Percentiles rank a stretch among this genome's conserved stretches.
These are phyloP conservation scores for Candida methanosorbosa DNA, from an alignment of 805 yeast genomes.

Conservation along the genomic window DNA sequence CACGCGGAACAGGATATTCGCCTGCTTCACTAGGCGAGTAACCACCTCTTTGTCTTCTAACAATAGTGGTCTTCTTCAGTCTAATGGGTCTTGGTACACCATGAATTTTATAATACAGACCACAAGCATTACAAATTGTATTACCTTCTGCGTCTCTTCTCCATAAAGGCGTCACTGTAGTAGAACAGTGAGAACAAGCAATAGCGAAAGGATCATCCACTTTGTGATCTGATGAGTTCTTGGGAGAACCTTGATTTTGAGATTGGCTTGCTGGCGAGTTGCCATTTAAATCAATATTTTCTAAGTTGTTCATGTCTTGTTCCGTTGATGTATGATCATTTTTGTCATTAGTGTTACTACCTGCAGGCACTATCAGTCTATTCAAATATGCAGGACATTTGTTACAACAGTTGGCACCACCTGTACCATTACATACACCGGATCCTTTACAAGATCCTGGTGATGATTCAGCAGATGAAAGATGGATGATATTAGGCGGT, in stretches of 20 bases:
- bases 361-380: conserved; percentile 35
- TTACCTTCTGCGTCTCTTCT: conserved; percentile 75
- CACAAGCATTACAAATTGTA: conserved; percentile 86
- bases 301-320: background rate
- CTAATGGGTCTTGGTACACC: conserved; percentile 71
- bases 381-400: conserved; percentile 83
- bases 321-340: background rate
- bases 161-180: conserved; percentile 85
- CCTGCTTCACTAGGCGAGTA: no score
- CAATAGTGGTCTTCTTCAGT: conserved; percentile 65
- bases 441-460: conserved; percentile 63
- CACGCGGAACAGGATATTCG: no score
- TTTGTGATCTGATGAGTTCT: background rate
- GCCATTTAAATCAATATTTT: no score
- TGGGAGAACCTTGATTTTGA: background rate
- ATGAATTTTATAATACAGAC: conserved; percentile 65
- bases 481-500: conserved; percentile 40
- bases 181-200: conserved; percentile 77
- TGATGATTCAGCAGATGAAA: conserved; percentile 25
- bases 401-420: conserved; percentile 70
- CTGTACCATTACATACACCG: conserved; percentile 82
- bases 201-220: conserved; percentile 43
- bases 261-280: no score
- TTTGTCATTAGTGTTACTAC: background rate
- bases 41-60: conserved; percentile 52